Base-by-base conservation (phyloP, 139 green algal species). In the Desmodesmus armatus region DNA sequence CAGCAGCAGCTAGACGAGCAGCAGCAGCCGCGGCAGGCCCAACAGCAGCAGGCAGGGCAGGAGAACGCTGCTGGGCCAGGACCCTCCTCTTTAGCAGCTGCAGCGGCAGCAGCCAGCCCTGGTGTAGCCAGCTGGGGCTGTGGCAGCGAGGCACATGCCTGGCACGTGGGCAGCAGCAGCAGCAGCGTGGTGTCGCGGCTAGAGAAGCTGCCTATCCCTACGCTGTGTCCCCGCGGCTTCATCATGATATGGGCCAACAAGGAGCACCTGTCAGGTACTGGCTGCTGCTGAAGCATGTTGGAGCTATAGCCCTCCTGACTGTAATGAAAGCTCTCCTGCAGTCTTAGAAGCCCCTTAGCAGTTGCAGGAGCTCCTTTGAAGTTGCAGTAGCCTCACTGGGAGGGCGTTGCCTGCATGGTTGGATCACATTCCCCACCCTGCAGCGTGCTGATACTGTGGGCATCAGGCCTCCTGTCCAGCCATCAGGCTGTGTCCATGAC, bases 241-340 rank as follows among this genome's bases (percentile, higher is more conserved):
- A 72, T 98, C 21, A 97, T 98, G 85, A 91, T 98, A 25, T 99
- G 94, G 93, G 88, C 90, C 19, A 85, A 87, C 35, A 98, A 98
- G 89, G 85, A 87, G 44, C 72, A 82, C 41, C 41, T 87, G 40
- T 62, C 80, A 63, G 80, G 80, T 86, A n/a, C n/a, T n/a, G n/a
- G 55, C 1, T 89, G 53, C 78, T 91, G 51, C 63, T 96, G 2
- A 82, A 91, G 44, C 17, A 33, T 43, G n/a, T n/a, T n/a, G n/a
- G n/a, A n/a, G n/a, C n/a, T n/a, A n/a, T n/a, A 95, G 6, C 89
- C 88, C 89, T 55, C 82, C 47, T 21, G 47, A 55, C 13, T 7
- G 47, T 13, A 55, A 21, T 55, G 7, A 7, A 55, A 55, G 47
- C 47, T 13, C 47, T 55, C 47, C 47, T 21, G 47, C 47, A n/a